phyloP scores from a whole-genome alignment of 495 filamentous ascomycete species.

The Tuber microsphaerosporum region DNA sequence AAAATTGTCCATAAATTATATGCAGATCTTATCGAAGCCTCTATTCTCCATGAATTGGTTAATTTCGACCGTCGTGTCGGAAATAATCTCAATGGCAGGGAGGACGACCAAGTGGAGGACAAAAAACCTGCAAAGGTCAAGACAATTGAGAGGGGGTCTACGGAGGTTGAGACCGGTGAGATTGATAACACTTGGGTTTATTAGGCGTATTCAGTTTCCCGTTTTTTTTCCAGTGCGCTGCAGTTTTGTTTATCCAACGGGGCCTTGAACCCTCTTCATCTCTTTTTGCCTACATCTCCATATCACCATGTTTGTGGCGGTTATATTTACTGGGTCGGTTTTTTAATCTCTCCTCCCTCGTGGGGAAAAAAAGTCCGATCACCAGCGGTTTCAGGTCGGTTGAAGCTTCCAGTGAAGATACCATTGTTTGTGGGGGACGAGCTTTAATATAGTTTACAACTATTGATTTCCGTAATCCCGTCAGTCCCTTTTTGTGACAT shows the following conservation, averaged over 20 bases:
- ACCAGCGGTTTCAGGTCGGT: too few relatives aligned
- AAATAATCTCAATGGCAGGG: neutral
- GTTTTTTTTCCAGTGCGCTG: neutral
- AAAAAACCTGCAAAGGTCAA: neutral
- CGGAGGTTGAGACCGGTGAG: neutral
- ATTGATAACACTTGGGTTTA: neutral
- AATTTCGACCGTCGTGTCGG: constrained; percentile 22
- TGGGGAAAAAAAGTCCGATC: too few relatives aligned
- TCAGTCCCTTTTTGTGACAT: neutral
- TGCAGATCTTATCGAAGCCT: constrained; percentile 38
- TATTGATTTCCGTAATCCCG: neutral
- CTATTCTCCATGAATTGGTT: constrained; percentile 35
- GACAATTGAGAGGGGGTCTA: neutral
- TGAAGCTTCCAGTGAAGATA: neutral
- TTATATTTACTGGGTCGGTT: neutral
- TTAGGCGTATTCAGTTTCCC: neutral
- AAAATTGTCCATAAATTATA: constrained; percentile 31
- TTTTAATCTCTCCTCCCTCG: neutral
- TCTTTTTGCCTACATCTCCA: neutral
- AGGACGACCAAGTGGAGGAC: neutral
- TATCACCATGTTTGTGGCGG: neutral
- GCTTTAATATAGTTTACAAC: neutral
- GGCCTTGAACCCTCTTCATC: neutral
- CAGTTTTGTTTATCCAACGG: neutral
- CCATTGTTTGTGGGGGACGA: neutral